A percentile compares a stretch with the other conserved stretches of the same genome.
Conservation (phyloP, 2,329 filamentous ascomycete genomes). For the Alternaria ventricosa region DNA sequence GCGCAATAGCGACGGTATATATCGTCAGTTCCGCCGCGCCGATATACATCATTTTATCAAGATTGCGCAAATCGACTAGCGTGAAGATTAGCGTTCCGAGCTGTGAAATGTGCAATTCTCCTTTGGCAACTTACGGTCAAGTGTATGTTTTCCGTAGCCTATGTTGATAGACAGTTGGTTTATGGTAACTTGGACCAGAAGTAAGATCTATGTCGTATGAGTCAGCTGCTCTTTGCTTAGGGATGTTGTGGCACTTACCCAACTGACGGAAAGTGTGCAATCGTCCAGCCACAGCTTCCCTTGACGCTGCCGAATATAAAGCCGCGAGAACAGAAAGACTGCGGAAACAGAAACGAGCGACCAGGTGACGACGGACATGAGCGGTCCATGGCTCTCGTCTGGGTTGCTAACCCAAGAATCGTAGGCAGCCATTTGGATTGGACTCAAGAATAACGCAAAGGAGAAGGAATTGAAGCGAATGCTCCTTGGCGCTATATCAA, state of each 20-base stretch:
- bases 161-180: conserved; percentile 20
- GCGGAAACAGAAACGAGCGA: conserved; percentile 11
- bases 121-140: conserved; percentile 13
- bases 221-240: neutral
- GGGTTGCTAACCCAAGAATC: conserved; percentile 16
- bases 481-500: conserved; percentile 4
- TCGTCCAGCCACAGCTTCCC: conserved; percentile 22
- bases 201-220: conserved; percentile 10
- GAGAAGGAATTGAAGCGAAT: neutral
- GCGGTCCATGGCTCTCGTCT: conserved; percentile 13
- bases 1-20: conserved; percentile 14
- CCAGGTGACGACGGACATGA: conserved; percentile 16
- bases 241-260: conserved; percentile 12
- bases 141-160: conserved; percentile 16
- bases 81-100: neutral
- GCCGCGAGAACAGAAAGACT: conserved; percentile 12
- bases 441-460: neutral
- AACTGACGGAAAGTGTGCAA: conserved; percentile 12
- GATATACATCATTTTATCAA: conserved; percentile 13
- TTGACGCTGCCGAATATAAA: conserved; percentile 17
- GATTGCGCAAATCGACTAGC: conserved; percentile 9
- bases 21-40: conserved; percentile 15
- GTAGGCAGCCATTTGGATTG: neutral
- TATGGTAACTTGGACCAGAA: conserved; percentile 17
- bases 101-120: neutral